These are phyloP conservation scores for Phialemoniopsis sp. DNA, from an alignment of 2,329 filamentous ascomycete species.

Conservation along the genomic window DNA sequence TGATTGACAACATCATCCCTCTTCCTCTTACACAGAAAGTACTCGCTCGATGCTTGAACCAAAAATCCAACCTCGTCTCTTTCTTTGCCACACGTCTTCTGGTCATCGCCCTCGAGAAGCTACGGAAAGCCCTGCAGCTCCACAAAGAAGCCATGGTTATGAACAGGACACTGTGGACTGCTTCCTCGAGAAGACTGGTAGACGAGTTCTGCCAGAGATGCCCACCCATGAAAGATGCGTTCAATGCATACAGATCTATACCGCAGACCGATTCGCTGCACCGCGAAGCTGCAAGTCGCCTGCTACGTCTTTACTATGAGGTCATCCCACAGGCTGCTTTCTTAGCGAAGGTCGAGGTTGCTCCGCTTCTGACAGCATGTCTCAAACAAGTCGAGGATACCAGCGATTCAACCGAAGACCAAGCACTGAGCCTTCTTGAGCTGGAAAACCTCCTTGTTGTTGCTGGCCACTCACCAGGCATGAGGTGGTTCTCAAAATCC, in stretches of 20 bases:
- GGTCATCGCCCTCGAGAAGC: constrained; percentile 73
- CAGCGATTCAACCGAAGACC: constrained; percentile 40
- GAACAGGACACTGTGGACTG: constrained; percentile 53
- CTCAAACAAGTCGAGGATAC: constrained; percentile 58
- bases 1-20: constrained; percentile 84
- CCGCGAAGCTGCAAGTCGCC: constrained; percentile 71
- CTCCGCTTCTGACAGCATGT: constrained; percentile 66
- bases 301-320: constrained; percentile 83
- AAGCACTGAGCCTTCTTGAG: constrained; percentile 63
- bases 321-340: constrained; percentile 74
- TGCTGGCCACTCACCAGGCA: constrained; percentile 73
- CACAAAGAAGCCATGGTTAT: constrained; percentile 42
- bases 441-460: constrained; percentile 78
- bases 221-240: constrained; percentile 77
- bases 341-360: constrained; percentile 84
- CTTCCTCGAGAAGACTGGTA: constrained; percentile 63
- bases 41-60: constrained; percentile 72
- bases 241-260: constrained; percentile 68
- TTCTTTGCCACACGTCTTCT: constrained; percentile 82
- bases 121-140: constrained; percentile 59
- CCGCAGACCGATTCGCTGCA: constrained; percentile 67
- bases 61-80: constrained; percentile 73
- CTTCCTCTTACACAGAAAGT: constrained; percentile 76
- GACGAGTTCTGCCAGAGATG: constrained; percentile 75
- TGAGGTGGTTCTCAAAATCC: constrained; percentile 85